Evolutionary conservation across 176 grass and related monocot genomes (phyloP).

Genomic region (Juncus inflexus): DNA sequence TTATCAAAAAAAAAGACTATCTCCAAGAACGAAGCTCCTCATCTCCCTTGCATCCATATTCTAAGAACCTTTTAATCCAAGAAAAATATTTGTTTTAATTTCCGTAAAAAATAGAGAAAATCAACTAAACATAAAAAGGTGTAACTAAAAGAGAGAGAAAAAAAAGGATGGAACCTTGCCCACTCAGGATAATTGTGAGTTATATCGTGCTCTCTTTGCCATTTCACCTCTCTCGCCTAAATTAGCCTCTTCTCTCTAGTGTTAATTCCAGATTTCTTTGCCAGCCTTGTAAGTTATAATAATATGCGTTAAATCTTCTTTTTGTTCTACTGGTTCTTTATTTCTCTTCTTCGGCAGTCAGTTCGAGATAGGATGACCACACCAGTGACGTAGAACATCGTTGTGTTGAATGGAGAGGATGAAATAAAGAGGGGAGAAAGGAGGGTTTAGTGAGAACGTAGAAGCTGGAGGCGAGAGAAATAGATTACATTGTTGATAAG

Average conservation of each 20-base stretch:
- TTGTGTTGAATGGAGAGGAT: neutral
- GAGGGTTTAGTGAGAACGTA: slow-evolving; percentile 1
- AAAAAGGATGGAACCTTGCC: slow-evolving; percentile 53
- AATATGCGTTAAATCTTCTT: slow-evolving; percentile 16
- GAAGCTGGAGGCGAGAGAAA: slow-evolving; percentile 4
- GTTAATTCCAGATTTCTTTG: slow-evolving; percentile 46
- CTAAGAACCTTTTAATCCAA: slow-evolving; percentile 56
- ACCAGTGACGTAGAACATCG: slow-evolving; percentile 21
- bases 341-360: neutral
- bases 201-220: slow-evolving; percentile 59
- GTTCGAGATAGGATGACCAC: neutral
- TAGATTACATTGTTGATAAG: too few species aligned
- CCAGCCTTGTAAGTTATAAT: neutral
- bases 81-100: neutral
- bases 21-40: slow-evolving; percentile 72
- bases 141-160: neutral
- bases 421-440: neutral
- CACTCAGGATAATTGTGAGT: slow-evolving; percentile 67
- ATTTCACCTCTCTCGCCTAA: slow-evolving; percentile 78
- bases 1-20: slow-evolving; percentile 20
- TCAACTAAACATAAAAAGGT: neutral
- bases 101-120: neutral
- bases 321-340: neutral
- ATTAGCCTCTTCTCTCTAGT: slow-evolving; percentile 69
- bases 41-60: slow-evolving; percentile 81